Evolutionary conservation across 179 eudicot genomes (phyloP).

Genomic region (Vitellaria paradoxa): DNA sequence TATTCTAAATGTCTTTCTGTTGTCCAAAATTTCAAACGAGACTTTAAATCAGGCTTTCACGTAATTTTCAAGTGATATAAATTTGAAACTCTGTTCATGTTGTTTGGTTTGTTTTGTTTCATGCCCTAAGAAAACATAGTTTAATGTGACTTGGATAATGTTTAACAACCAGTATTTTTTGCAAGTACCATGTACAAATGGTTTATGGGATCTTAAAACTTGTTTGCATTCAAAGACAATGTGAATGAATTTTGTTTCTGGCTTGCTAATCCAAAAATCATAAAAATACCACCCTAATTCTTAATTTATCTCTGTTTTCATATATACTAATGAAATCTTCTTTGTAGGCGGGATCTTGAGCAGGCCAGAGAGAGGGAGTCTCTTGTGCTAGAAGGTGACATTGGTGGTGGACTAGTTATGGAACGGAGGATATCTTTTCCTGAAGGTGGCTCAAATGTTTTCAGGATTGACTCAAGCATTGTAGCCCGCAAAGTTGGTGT

Average conservation of each 20-base stretch:
- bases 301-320: neutral
- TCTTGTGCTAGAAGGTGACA: slow-evolving; percentile 77
- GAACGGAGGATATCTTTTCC: slow-evolving; percentile 62
- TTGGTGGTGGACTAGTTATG: slow-evolving; percentile 84
- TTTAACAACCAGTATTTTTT: neutral
- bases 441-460: slow-evolving; percentile 41
- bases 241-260: neutral
- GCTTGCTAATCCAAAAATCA: neutral
- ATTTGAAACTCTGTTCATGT: neutral
- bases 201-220: neutral
- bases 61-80: neutral
- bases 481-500: slow-evolving; percentile 89
- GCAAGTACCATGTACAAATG: too few relatives aligned
- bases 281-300: neutral
- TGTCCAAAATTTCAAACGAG: neutral
- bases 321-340: neutral
- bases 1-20: neutral
- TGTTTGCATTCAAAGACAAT: neutral
- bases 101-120: neutral
- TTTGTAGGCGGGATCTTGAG: slow-evolving; percentile 69
- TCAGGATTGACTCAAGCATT: slow-evolving; percentile 70
- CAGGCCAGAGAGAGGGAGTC: slow-evolving; percentile 88
- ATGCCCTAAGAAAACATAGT: neutral
- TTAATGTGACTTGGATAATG: neutral
- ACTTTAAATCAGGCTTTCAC: neutral